Base-by-base conservation (phyloP, 2,329 filamentous ascomycete species). In the Fusarium brachygibbosum region DNA sequence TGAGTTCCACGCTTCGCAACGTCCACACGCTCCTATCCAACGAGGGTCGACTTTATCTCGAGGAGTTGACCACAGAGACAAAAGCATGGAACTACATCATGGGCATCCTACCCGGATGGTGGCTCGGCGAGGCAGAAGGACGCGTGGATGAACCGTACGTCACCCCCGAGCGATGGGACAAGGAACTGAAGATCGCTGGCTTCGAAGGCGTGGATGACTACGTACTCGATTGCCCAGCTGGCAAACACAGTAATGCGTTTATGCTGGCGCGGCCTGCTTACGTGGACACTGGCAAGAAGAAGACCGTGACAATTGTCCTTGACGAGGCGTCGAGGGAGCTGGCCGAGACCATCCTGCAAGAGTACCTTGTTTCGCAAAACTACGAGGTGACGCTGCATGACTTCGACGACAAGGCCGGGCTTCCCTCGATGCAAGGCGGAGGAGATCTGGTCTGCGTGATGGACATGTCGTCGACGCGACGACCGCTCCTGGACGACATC, bases 101-200 rank as follows among this genome's bases (percentile, higher is more conserved):
- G 28, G 76, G 77, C 0, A 53, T 58, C 1, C 62, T 77, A 17
- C 64, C 76, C 0, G 76, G 74, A 3, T 81, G 79, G 79, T 81
- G 79, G 79, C 67, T 77, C 3, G 77, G 77, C 7, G 64, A 51
- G 12, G 60, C 66, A 1, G 75, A 79, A 16, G 63, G 58, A 2
- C 72, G 77, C 4, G 11, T 53, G 1, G 58, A 66, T 6, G 72
- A 73, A 48, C 77, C 77, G 5, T 76, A 71, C n/a, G 48, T 77
- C 19, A 51, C 63, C 2, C 34, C 58, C 1, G 59, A 70, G 4
- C 32, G 63, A 11, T 80, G 77, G 78, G 63, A 77, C 5, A 13
- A 21, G 1, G 71, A 77, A 17, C 63, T 80, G 6, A 72, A 69
- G 12, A 45, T 42, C 0, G 68, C 74, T 8, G 75, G 76, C 0